phyloP scores from a whole-genome alignment of 2,329 filamentous ascomycete genomes.

The Pyricularia grisea region DNA sequence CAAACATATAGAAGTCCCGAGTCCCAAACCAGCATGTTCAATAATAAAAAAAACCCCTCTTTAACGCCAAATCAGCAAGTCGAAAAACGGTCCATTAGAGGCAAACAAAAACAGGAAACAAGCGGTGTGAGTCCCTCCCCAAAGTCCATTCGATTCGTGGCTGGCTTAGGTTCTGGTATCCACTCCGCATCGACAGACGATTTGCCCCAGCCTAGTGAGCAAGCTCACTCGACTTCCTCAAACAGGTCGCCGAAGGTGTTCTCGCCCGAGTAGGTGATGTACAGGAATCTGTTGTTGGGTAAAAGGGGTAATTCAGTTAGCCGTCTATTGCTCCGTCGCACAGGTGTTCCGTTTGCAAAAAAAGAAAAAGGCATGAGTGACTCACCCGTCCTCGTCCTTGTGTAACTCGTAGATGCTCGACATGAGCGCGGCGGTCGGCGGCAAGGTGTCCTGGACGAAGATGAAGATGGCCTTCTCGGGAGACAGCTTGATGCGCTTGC shows the following conservation, averaged over 20 bases:
- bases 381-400: slow-evolving; percentile 70
- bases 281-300: slow-evolving; percentile 61
- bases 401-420: slow-evolving; percentile 99
- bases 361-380: slow-evolving; percentile 10
- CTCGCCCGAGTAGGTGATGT: slow-evolving; percentile 99
- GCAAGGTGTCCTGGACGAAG: slow-evolving; percentile 97
- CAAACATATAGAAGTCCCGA: neutral
- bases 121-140: neutral
- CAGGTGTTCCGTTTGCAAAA: neutral
- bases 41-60: neutral
- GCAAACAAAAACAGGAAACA: slow-evolving; percentile 2
- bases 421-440: slow-evolving; percentile 95
- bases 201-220: neutral
- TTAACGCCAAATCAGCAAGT: neutral
- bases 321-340: slow-evolving; percentile 1
- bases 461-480: slow-evolving; percentile 99
- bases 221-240: slow-evolving; percentile 2
- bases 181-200: neutral
- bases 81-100: neutral
- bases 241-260: slow-evolving; percentile 74
- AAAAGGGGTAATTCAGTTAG: slow-evolving; percentile 7
- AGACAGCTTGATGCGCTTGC: slow-evolving; percentile 98
- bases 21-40: neutral
- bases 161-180: neutral
- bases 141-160: neutral